Evolutionary conservation across 108 stramenopile genomes (phyloP), one percentile per base, ranked within the genome.

Genomic region (Mayamaea pseudoterrestris): DNA sequence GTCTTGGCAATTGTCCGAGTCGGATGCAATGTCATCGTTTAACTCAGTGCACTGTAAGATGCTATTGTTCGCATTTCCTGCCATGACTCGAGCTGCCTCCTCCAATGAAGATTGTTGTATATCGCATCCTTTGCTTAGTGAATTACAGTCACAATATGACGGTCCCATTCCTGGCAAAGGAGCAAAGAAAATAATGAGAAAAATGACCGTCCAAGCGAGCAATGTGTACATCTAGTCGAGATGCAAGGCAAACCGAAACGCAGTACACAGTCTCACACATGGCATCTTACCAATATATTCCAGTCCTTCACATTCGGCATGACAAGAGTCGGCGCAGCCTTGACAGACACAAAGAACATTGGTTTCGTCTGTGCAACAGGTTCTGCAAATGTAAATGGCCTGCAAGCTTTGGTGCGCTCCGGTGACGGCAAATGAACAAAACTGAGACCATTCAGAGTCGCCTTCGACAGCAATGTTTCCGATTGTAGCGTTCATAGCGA

Each of bases 131-230:
- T 41, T 41, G n/a, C 30, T 42, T 22, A 41, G 29, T 35, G 41
- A 46, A 11, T 40, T 28, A 63, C 85, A 87, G 54, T 87, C 85
- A 49, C 85, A 87, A 35, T 76, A 80, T 21, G 50, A 63, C 2
- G 78, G 80, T 21, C 80, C 85, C 44, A 69, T 55, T 1, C 74
- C 84, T n/a, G n/a, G n/a, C n/a, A n/a, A n/a, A n/a, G n/a, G n/a
- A n/a, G n/a, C n/a, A n/a, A n/a, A n/a, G n/a, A n/a, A n/a, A n/a
- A n/a, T n/a, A n/a, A n/a, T n/a, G n/a, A n/a, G n/a, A n/a, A n/a
- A n/a, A n/a, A n/a, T n/a, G n/a, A n/a, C n/a, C n/a, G n/a, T n/a
- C n/a, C n/a, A n/a, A n/a, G n/a, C n/a, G n/a, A n/a, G n/a, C n/a
- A n/a, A n/a, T n/a, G n/a, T n/a, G n/a, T n/a, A n/a, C n/a, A n/a